Conservation (phyloP, 1,284 basidiomycete genomes). For the Tilletia setariae region DNA sequence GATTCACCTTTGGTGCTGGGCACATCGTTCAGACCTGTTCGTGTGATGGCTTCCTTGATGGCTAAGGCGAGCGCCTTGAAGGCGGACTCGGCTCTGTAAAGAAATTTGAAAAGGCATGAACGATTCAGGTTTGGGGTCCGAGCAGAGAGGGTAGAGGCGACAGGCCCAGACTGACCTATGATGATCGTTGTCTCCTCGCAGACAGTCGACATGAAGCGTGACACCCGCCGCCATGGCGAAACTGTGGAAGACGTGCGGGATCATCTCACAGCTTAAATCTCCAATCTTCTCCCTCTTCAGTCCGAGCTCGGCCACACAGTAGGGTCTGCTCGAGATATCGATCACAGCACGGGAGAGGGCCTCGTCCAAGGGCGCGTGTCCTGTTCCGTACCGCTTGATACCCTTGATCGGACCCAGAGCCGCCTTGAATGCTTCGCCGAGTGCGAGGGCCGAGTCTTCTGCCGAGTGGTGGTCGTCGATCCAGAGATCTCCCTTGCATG, state of each 20-base stretch:
- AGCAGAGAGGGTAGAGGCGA: too few species aligned
- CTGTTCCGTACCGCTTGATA: conserved; percentile 91
- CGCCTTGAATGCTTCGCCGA: conserved; percentile 90
- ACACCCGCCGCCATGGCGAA: conserved; percentile 87
- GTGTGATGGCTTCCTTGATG: conserved; percentile 85
- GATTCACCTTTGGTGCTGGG: conserved; percentile 88
- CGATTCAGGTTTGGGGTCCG: too few species aligned
- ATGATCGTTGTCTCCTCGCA: conserved; percentile 95
- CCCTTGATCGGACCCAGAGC: conserved; percentile 91
- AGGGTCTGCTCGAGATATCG: conserved; percentile 95
- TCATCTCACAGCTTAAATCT: conserved; percentile 82
- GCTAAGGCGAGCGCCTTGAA: conserved; percentile 97
- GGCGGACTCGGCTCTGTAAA: conserved; percentile 78
- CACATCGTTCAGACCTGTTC: conserved; percentile 83
- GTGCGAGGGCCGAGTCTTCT: conserved; percentile 86
- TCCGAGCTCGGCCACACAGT: conserved; percentile 80
- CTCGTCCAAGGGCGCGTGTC: conserved; percentile 94
- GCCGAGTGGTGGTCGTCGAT: conserved; percentile 99
- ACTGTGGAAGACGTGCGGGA: conserved; percentile 88
- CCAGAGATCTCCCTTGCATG: conserved; percentile 90
- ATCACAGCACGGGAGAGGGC: conserved; percentile 85
- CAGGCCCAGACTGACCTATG: conserved; percentile 68
- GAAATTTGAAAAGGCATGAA: not conserved
- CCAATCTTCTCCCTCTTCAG: conserved; percentile 90
- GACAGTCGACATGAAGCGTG: conserved; percentile 86